Evolutionary conservation across 2,329 filamentous ascomycete species (phyloP), one percentile per base, ranked within the genome.

Genomic region (Aureobasidium sp.): DNA sequence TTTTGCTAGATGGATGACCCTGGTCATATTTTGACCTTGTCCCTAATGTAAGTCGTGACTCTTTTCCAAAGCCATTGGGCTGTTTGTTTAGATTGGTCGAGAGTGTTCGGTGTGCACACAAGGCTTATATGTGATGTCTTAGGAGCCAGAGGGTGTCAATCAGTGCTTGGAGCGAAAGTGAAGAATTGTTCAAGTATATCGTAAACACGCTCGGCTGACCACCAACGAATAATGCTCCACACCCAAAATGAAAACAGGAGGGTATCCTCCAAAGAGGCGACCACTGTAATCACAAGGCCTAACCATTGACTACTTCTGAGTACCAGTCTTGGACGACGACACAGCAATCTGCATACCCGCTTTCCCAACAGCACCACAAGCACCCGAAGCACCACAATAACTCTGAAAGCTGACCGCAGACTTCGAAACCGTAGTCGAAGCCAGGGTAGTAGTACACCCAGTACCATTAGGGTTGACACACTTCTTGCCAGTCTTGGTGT

Each of bases 401-500:
- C 9, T 40, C 17, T 22, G 15, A 17, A 60, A 60, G 5, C 44
- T 24, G 12, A 35, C 57, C 7, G 5, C 27, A 50, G 2, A 17
- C 45, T 60, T 60, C 7, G 57, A 49, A 9, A 60, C 12, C 5
- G 44, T 24, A 1, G 57, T 50, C 15, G 44, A 50, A 49, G 57
- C 44, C 19, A 50, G 3, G 0, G 57, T 49, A 24, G 57, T 60
- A 31, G 40, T 60, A 14, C 57, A 60, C 2, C 39, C 40, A 1
- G 33, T 60, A 9, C 33, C 45, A 17, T 60, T 60, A 17, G 57
- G 27, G 12, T 50, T 60, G 2, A 42, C 33, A 24, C 57, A 60
- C 57, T 60, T 60, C 44, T 60, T 60, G 15, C 57, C 57, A 9
- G 44, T 40, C 45, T 60, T 49, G 3, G 56, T 60, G 35, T 49